These are phyloP conservation scores for Saccharomycopsis schoenii DNA, from an alignment of 805 yeast genomes.

Conservation along the genomic window DNA sequence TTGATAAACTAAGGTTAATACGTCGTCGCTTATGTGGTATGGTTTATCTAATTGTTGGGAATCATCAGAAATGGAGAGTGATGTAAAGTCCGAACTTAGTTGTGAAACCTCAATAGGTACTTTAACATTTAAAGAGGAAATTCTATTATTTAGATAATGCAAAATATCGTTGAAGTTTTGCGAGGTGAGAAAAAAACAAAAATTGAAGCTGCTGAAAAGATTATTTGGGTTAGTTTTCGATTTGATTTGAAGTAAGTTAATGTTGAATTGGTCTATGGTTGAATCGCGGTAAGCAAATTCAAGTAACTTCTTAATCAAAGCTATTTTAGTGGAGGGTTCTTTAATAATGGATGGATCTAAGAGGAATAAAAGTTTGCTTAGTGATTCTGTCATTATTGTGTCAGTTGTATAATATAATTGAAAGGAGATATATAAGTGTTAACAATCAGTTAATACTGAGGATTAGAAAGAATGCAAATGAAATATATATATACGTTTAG, in stretches of 20 bases:
- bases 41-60: background rate
- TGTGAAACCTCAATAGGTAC: conserved; percentile 6
- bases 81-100: background rate
- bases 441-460: background rate
- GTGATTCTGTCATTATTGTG: conserved; percentile 27
- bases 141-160: background rate
- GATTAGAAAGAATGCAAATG: background rate
- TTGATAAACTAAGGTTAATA: conserved; percentile 5
- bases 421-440: background rate
- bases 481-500: too few relatives aligned
- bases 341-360: conserved; percentile 17
- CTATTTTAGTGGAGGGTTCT: conserved; percentile 15
- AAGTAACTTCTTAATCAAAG: conserved; percentile 15
- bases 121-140: background rate
- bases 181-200: conserved; percentile 2
- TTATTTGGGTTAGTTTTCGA: conserved; percentile 6
- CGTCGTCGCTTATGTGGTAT: conserved; percentile 5
- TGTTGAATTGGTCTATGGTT: conserved; percentile 13
- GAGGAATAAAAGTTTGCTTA: conserved; percentile 7
- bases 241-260: conserved; percentile 9
- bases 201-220: background rate
- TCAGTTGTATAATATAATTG: too few relatives aligned
- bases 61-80: background rate
- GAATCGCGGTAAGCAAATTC: conserved; percentile 1
- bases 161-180: conserved; percentile 4